These are phyloP conservation scores for Coprinopsis sp. DNA, from an alignment of 768 basidiomycete genomes.

Conservation along the genomic window DNA sequence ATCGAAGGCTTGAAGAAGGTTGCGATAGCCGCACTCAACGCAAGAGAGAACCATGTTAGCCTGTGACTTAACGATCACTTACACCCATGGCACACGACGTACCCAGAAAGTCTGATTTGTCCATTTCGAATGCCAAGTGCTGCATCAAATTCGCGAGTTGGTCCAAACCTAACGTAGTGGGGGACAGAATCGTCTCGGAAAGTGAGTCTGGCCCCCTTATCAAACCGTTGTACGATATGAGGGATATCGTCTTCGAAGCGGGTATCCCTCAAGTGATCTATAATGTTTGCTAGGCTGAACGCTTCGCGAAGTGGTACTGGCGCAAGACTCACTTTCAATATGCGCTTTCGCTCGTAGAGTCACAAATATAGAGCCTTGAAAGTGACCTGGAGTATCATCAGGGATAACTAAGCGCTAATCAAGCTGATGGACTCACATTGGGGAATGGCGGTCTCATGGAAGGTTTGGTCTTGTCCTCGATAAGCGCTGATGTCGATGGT, in stretches of 20 bases:
- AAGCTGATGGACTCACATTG: constrained; percentile 26
- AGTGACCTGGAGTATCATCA: constrained; percentile 28
- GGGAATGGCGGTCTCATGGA: constrained; percentile 41
- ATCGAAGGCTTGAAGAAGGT: constrained; percentile 31
- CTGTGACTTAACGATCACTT: too few relatives aligned
- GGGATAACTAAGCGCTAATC: not conserved
- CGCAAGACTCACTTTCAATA: constrained; percentile 26
- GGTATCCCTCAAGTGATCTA: constrained; percentile 5
- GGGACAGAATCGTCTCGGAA: constrained; percentile 32
- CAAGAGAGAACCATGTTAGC: not conserved
- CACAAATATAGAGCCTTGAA: constrained; percentile 45
- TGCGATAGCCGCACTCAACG: constrained; percentile 24
- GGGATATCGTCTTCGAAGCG: constrained; percentile 19
- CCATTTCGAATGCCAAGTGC: constrained; percentile 39
- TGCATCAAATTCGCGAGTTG: constrained; percentile 33
- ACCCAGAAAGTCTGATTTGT: constrained; percentile 39
- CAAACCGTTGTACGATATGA: constrained; percentile 38
- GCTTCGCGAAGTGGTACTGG: not conserved
- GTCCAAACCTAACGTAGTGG: constrained; percentile 43
- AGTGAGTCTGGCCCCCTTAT: constrained; percentile 39
- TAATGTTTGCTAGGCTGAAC: not conserved
- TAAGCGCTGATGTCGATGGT: constrained; percentile 57
- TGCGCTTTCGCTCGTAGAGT: constrained; percentile 31
- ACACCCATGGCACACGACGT: constrained; percentile 1
- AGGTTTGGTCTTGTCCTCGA: constrained; percentile 16